phyloP scores from a whole-genome alignment of 805 yeast genomes.

The Schwanniomyces vanrijiae region DNA sequence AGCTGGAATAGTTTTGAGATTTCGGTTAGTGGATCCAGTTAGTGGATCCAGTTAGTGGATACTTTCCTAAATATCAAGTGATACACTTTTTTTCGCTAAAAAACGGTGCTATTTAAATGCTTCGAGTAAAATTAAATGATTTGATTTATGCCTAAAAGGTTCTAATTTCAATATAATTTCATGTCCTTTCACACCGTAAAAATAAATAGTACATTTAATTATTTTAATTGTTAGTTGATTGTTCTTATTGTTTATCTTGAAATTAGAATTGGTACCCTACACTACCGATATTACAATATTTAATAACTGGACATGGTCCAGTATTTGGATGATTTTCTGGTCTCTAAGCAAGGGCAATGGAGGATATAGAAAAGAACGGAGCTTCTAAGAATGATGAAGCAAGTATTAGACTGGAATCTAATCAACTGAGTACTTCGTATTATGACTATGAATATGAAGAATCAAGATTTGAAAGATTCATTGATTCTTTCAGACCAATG shows the following conservation, averaged over 20 bases:
- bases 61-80: no score
- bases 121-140: not conserved
- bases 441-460: not conserved
- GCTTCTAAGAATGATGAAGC: not conserved
- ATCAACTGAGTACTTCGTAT: not conserved
- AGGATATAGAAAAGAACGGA: not conserved
- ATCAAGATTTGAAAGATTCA: constrained; percentile 10
- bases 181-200: not conserved
- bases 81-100: not conserved
- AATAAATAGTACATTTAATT: not conserved
- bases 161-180: not conserved
- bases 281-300: not conserved
- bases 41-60: no score
- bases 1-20: no score
- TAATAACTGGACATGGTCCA: not conserved
- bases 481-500: constrained; percentile 40
- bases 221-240: not conserved
- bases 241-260: not conserved
- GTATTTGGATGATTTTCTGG: not conserved
- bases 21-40: no score
- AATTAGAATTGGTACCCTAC: not conserved
- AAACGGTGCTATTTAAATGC: not conserved
- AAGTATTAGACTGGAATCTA: not conserved
- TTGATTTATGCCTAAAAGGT: not conserved
- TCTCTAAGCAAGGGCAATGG: not conserved